Percentiles rank a stretch among this genome's conserved stretches.
These are phyloP conservation scores for Populus ilicifolia DNA, from an alignment of 345 rosid genomes.

Conservation along the genomic window DNA sequence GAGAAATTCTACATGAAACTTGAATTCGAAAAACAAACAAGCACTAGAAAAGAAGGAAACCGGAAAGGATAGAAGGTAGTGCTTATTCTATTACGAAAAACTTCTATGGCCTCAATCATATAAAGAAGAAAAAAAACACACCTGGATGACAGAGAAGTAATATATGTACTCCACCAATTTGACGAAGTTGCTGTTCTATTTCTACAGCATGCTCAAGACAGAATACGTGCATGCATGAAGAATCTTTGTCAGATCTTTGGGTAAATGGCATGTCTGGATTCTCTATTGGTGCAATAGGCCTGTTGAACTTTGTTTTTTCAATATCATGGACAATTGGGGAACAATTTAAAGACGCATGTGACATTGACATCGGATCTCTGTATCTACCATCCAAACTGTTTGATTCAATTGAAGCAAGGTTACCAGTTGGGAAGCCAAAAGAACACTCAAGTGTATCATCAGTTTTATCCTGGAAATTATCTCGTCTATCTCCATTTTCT, in stretches of 20 bases:
- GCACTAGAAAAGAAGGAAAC: neutral
- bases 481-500: slow-evolving; percentile 22
- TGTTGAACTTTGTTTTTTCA: slow-evolving; percentile 33
- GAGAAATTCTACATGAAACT: neutral
- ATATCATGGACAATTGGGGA: slow-evolving; percentile 24
- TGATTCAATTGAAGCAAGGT: slow-evolving; percentile 25
- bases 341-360: slow-evolving; percentile 32
- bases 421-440: slow-evolving; percentile 31
- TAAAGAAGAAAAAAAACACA: slow-evolving; percentile 9
- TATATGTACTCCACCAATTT: slow-evolving; percentile 75
- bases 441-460: slow-evolving; percentile 27
- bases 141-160: slow-evolving; percentile 93
- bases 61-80: neutral
- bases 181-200: slow-evolving; percentile 72
- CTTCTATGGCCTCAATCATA: neutral
- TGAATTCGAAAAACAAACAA: neutral
- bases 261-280: slow-evolving; percentile 33
- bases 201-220: slow-evolving; percentile 97
- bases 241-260: slow-evolving; percentile 61
- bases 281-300: slow-evolving; percentile 23
- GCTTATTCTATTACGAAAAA: neutral
- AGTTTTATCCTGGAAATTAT: slow-evolving; percentile 23
- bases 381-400: slow-evolving; percentile 26
- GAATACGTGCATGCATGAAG: slow-evolving; percentile 80
- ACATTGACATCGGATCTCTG: slow-evolving; percentile 17